Evolutionary conservation across 1,284 basidiomycete species (phyloP).

Genomic region (Sanghuangporus sanghuang): DNA sequence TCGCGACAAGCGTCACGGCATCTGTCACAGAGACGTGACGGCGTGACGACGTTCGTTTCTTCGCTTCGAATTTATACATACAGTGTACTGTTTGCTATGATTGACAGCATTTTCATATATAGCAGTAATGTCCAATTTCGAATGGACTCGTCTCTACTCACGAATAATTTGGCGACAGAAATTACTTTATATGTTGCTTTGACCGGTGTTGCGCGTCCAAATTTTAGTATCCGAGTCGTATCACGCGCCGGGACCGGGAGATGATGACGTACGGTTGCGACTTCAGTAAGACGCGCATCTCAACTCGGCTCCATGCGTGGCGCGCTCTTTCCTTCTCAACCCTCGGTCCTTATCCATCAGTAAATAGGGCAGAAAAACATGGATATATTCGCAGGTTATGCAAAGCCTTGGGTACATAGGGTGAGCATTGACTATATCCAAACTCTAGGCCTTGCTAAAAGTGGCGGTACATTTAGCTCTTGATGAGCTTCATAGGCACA

Average conservation of each 20-base stretch:
- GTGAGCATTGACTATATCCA: conserved; percentile 1
- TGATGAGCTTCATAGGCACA: conserved; percentile 90
- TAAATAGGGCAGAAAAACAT: neutral
- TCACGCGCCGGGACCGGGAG: neutral
- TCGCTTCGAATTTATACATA: too few relatives aligned
- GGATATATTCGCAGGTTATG: conserved; percentile 8
- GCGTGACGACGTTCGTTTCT: too few relatives aligned
- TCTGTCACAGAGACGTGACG: too few relatives aligned
- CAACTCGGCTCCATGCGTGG: neutral
- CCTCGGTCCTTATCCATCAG: neutral
- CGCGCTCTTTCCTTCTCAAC: neutral
- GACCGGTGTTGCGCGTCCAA: neutral
- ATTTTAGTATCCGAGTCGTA: neutral
- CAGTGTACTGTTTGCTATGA: too few relatives aligned
- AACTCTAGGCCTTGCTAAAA: neutral
- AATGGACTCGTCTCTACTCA: too few relatives aligned
- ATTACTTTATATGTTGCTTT: too few relatives aligned
- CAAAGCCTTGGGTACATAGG: conserved; percentile 4
- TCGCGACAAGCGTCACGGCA: too few relatives aligned
- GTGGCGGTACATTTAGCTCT: conserved; percentile 45
- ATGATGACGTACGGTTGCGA: neutral
- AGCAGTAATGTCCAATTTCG: too few relatives aligned
- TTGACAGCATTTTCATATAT: too few relatives aligned
- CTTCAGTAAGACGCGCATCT: neutral
- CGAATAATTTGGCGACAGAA: too few relatives aligned